Evolutionary conservation across 2,329 filamentous ascomycete genomes (phyloP), one percentile per base, ranked within the genome.

Genomic region (Aspergillus niger): DNA sequence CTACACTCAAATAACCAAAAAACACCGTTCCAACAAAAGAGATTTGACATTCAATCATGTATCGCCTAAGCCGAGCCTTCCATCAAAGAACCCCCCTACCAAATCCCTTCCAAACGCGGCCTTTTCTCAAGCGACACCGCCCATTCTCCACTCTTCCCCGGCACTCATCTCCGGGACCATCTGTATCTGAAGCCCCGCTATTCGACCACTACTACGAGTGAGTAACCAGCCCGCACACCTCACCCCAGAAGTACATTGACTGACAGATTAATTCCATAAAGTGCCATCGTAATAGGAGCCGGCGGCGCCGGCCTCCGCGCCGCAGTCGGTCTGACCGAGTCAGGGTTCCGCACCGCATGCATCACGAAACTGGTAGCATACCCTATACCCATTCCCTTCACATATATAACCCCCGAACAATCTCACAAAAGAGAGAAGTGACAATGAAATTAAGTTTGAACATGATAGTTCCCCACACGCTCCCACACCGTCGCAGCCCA

Each of bases 201-300:
- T n/a, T 38, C 10, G 17, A 48, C 11, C 24, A 38, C 28, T 30
- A 22, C 28, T 20, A 38, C n/a, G 28, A 49, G 20, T n/a, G 20
- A 36, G 22, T 36, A 49, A 48, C 51, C 17, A 30, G 32, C 15
- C 32, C 6, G 36, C 26, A 15, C 22, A 36, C 11, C 38, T 28
- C n/a, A 10, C 3, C 20, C 2, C 20, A 20, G 20, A 20, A 20
- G 20, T 20, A 20, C 20, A 20, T 20, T 20, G 20, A 20, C 20
- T 20, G 20, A 20, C 20, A 20, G 20, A 2, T 20, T 20, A 20
- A 20, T 20, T 2, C 20, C 2, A 20, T 20, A 20, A 20, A 20
- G 66, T 59, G 66, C 65, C 22, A 56, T 68, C 43, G 61, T 68
- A 8, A 58, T 68, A 32, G 65, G 63, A 7, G 63, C 65, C 15